Base-by-base conservation (phyloP, 176 grass and related monocot genomes). In the Carex scoparia region DNA sequence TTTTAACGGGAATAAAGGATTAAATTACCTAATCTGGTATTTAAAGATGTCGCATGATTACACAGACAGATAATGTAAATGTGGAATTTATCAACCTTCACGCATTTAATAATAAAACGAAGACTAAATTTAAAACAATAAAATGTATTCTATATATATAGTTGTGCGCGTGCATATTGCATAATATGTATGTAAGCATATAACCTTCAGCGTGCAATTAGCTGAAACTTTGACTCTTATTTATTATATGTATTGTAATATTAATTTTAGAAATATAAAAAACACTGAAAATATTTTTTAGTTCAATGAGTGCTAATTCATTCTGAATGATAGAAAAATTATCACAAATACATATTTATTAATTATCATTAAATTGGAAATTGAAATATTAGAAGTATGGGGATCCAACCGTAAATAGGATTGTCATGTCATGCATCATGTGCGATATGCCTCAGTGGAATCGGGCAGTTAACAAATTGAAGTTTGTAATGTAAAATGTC, bases 401-500 rank as follows among this genome's bases (percentile, higher is more conserved):
- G 27, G 8, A 65, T 65, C 19, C 10, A 51, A 51, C 48, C 48
- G 48, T 40, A 40, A 40, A 40, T 40, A 40, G 38, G 38, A 40
- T 37, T 37, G 35, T 37, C 35, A 33, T 33, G 32, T 33, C 32
- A 4, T 37, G 35, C 35, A 37, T 37, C 35, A 4, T 37, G 35
- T 37, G 32, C 58, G 44, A 49, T 46, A 64, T 65, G n/a, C 40
- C 18, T 66, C 10, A 31, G 65, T 66, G 14, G 61, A 65, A 67
- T 53, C 30, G 14, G 7, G 0, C 7, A 4, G 12, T 38, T 14
- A 46, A 2, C 48, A 49, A 27, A 81, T n/a, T 65, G 67, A 65
- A 49, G 0, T 64, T 82, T 7, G 23, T 44, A 51, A 33, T 82
- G 80, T 67, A 82, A 80, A 76, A 33, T 61, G n/a, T 82, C 61